Conservation (phyloP, 2,329 filamentous ascomycete genomes). For the Lachnellula cervina region DNA sequence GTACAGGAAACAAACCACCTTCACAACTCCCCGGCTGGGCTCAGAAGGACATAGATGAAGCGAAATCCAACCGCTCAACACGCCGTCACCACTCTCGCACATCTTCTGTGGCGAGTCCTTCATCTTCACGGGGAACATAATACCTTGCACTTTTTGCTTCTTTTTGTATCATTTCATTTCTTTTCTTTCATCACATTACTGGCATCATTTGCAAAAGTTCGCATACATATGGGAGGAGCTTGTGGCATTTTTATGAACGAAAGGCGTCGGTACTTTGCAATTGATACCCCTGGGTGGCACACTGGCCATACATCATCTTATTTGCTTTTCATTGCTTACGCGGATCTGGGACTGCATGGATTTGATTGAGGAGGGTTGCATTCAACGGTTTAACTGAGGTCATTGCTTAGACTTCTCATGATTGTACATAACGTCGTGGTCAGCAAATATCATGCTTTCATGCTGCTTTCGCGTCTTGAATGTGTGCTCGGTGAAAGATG, state of each 20-base stretch:
- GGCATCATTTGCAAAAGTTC: not conserved
- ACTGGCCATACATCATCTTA: not conserved
- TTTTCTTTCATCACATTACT: not conserved
- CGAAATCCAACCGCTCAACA: not conserved
- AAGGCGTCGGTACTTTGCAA: not conserved
- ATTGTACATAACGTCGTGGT: too few species aligned
- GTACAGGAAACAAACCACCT: not conserved
- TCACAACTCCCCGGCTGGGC: not conserved
- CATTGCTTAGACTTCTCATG: too few species aligned
- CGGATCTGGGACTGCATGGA: too few species aligned
- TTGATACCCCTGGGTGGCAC: not conserved
- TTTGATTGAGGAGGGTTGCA: too few species aligned
- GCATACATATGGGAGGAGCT: not conserved
- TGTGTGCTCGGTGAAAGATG: too few species aligned
- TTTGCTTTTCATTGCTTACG: too few species aligned
- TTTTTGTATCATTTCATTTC: not conserved
- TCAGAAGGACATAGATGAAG: not conserved
- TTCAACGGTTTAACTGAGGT: too few species aligned
- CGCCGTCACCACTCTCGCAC: not conserved
- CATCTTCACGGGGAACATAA: not conserved
- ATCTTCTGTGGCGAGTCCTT: not conserved
- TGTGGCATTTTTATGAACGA: not conserved
- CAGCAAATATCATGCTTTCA: too few species aligned
- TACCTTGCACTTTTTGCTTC: not conserved
- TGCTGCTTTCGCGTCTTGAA: too few species aligned